phyloP scores from a whole-genome alignment of 495 filamentous ascomycete species.

The Aspergillus affinis region DNA sequence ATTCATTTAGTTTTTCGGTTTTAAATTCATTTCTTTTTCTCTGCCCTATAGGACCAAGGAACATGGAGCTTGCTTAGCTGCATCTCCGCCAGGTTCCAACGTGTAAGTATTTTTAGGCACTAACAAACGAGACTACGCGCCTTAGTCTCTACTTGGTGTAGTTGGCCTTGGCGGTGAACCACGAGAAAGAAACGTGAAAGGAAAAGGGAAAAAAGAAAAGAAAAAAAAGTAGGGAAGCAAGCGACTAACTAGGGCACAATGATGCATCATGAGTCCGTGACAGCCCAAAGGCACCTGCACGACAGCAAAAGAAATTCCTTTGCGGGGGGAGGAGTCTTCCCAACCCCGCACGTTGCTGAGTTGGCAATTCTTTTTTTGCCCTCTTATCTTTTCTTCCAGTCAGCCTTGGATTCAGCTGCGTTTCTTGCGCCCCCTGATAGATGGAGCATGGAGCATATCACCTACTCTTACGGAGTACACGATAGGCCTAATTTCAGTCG shows the following conservation, averaged over 20 bases:
- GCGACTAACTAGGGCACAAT: background rate
- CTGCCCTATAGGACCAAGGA: background rate
- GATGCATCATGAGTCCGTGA: background rate
- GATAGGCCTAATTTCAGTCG: background rate
- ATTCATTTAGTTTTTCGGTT: too few relatives aligned
- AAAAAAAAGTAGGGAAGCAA: background rate
- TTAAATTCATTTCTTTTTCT: background rate
- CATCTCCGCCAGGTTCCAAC: background rate
- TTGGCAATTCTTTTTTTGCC: slow-evolving; percentile 3
- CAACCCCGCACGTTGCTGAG: slow-evolving; percentile 6
- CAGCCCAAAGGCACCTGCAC: background rate
- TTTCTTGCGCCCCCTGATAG: slow-evolving; percentile 1
- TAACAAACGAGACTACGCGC: background rate
- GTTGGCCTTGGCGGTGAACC: background rate
- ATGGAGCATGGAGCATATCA: background rate
- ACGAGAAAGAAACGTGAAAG: background rate
- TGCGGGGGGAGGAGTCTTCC: background rate
- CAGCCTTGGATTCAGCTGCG: background rate
- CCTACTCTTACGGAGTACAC: too few relatives aligned
- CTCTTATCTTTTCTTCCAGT: slow-evolving; percentile 8
- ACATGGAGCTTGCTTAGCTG: background rate
- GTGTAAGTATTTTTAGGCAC: background rate
- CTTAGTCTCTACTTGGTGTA: background rate
- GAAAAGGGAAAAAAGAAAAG: background rate
- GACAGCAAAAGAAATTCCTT: background rate